These are phyloP conservation scores for Sanghuangporus weigelae DNA, from an alignment of 1,284 basidiomycete species.

Conservation along the genomic window DNA sequence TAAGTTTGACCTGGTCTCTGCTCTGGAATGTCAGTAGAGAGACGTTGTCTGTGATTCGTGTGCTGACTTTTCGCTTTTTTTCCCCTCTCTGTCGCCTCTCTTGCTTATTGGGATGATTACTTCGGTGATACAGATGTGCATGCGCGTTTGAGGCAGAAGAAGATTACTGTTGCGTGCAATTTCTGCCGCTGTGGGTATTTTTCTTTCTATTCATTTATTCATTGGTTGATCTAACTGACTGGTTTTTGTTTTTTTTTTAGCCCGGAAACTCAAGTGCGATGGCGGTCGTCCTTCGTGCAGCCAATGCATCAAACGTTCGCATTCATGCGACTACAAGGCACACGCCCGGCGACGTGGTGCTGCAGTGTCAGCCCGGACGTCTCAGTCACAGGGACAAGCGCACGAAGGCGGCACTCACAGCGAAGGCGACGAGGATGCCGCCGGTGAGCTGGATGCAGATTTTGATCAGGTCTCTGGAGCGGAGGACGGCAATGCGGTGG, in stretches of 20 bases:
- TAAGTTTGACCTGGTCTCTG: slow-evolving; percentile 6
- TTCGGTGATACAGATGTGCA: background rate
- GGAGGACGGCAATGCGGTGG: background rate
- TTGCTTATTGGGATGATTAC: background rate
- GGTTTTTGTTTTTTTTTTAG: slow-evolving; percentile 34
- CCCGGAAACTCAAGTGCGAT: slow-evolving; percentile 80
- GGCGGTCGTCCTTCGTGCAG: slow-evolving; percentile 73
- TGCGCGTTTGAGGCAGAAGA: slow-evolving; percentile 5
- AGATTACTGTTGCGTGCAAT: slow-evolving; percentile 44
- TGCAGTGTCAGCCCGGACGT: slow-evolving; percentile 15
- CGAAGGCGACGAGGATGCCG: slow-evolving; percentile 7
- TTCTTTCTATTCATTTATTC: slow-evolving; percentile 9
- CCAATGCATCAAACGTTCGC: slow-evolving; percentile 70
- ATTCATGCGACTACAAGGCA: slow-evolving; percentile 74
- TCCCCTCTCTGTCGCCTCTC: too few relatives aligned
- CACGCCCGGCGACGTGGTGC: slow-evolving; percentile 65
- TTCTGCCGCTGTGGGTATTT: slow-evolving; percentile 71
- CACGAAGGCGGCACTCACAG: slow-evolving; percentile 8
- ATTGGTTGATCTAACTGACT: background rate
- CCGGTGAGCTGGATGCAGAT: slow-evolving; percentile 8
- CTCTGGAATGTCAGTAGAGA: background rate
- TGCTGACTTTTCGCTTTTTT: too few relatives aligned
- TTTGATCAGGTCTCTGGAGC: slow-evolving; percentile 5
- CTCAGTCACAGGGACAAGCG: background rate
- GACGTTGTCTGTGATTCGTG: background rate